Percentiles rank a stretch among this genome's conserved stretches.
These are phyloP conservation scores for Phyllosticta paracitricarpa DNA, from an alignment of 2,329 filamentous ascomycete genomes.

Conservation along the genomic window DNA sequence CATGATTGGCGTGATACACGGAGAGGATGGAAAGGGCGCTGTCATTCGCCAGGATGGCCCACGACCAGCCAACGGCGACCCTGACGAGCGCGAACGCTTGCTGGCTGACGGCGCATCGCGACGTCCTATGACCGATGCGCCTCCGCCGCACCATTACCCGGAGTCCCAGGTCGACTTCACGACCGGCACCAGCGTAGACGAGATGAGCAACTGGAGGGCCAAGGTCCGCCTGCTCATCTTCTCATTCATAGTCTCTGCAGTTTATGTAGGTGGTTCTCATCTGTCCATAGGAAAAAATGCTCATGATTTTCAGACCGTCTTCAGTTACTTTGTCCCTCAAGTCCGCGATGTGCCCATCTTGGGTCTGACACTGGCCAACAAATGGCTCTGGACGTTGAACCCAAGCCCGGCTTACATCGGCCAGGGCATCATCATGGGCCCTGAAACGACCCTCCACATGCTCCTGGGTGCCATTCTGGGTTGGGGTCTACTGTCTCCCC, in stretches of 20 bases:
- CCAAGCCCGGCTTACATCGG: conserved; percentile 95
- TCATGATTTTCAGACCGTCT: conserved; percentile 52
- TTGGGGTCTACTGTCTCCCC: conserved; percentile 81
- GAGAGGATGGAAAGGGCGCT: conserved; percentile 32
- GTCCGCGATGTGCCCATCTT: conserved; percentile 82
- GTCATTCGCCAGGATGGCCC: conserved; percentile 23
- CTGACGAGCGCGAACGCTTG: conserved; percentile 2
- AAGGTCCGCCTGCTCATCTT: conserved; percentile 51
- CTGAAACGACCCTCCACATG: conserved; percentile 92
- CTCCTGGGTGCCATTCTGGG: conserved; percentile 78
- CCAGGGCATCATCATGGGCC: conserved; percentile 97
- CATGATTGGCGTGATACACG: conserved; percentile 84
- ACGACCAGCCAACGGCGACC: conserved; percentile 13
- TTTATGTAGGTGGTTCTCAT: conserved; percentile 29
- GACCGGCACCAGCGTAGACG: conserved; percentile 22
- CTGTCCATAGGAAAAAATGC: neutral
- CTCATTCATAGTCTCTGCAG: conserved; percentile 50
- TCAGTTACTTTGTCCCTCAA: conserved; percentile 82
- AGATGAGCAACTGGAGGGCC: conserved; percentile 48
- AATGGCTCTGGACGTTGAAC: conserved; percentile 94
- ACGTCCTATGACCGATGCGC: conserved; percentile 15
- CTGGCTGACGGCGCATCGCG: conserved; percentile 2
- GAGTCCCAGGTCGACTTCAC: conserved; percentile 20
- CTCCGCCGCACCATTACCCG: neutral
- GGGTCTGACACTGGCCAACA: conserved; percentile 59